Base-by-base conservation (phyloP, 495 filamentous ascomycete species). In the Apodospora peruviana region DNA sequence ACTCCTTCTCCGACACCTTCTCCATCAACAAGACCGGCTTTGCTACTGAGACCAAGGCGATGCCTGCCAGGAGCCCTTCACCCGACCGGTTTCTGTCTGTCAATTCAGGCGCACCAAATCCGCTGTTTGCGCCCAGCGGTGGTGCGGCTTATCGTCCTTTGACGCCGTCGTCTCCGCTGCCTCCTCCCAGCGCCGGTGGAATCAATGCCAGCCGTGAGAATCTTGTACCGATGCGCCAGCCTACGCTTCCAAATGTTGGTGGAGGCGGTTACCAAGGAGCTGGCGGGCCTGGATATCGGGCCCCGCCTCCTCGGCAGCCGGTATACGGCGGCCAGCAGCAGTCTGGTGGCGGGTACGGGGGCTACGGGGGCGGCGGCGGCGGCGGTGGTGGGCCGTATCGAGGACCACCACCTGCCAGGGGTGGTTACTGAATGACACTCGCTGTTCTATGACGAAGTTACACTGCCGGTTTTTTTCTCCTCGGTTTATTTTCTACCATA, bases 191-290 rank as follows among this genome's bases (percentile, higher is more conserved):
- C 39, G 5, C 10, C 5, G 36, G 36, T 5, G 16, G 36, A 34
- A 51, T 32, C 44, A 47, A 45, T 25, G 19, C 51, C 25, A 66
- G 61, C 51, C 54, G 61, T 21, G 67, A 69, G 40, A 61, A 59
- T 39, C 43, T 67, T 19, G 39, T 11, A 39, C 5, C 0, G 51
- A 48, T 16, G 45, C 50, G 59, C 19, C 60, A 64, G 48, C 60
- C 68, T 0, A 66, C 62, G 24, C 12, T 70, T 39, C 67, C 69
- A 12, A 57, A 51, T 22, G 0, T 65, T 17, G 36, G 40, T 0
- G 44, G 50, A 7, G 48, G 45, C 23, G 43, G 35, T 34, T 29
- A 46, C 14, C 4, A n/a, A 17, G 52, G 52, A 19, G 52, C 52
- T 21, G 56, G 55, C 43, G 45, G 34, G 10, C 47, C 43, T 16